Conservation (phyloP, 768 basidiomycete species). For the Rhodotorula toruloides region DNA sequence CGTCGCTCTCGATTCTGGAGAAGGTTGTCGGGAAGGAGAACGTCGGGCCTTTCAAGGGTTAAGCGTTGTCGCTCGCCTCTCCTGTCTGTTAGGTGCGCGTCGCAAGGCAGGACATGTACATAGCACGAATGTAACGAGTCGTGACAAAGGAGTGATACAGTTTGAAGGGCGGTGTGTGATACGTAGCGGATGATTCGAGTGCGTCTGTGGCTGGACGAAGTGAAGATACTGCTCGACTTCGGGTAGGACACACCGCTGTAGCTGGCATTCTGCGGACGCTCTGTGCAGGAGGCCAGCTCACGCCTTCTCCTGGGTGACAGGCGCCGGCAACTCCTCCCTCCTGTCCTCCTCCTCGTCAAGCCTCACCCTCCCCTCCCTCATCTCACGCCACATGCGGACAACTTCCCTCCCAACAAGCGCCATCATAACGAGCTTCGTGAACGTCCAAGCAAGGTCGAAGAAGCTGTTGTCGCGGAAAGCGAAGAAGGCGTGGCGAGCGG, state of each 20-base stretch:
- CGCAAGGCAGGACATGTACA: too few species aligned
- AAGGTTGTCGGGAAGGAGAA: background rate
- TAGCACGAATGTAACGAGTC: too few species aligned
- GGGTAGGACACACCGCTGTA: too few species aligned
- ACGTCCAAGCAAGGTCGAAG: background rate
- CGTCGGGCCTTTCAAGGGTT: constrained; percentile 17
- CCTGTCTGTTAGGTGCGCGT: too few species aligned
- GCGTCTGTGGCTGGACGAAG: too few species aligned
- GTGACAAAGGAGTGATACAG: too few species aligned
- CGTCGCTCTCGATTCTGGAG: constrained; percentile 18
- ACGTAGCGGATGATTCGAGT: too few species aligned
- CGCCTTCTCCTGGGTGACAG: background rate
- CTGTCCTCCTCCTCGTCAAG: constrained; percentile 4
- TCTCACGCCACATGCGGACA: background rate
- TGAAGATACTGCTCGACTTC: too few species aligned
- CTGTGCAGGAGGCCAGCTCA: background rate
- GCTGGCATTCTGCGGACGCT: too few species aligned
- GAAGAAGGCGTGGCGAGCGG: background rate
- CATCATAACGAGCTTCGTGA: background rate
- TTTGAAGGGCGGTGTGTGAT: too few species aligned
- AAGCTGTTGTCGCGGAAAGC: background rate
- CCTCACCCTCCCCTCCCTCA: background rate
- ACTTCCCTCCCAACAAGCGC: background rate
- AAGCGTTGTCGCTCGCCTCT: too few species aligned
- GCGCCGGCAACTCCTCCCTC: background rate